phyloP scores from a whole-genome alignment of 192 early-diverging fungal genomes.

The Funneliformis mosseae region DNA sequence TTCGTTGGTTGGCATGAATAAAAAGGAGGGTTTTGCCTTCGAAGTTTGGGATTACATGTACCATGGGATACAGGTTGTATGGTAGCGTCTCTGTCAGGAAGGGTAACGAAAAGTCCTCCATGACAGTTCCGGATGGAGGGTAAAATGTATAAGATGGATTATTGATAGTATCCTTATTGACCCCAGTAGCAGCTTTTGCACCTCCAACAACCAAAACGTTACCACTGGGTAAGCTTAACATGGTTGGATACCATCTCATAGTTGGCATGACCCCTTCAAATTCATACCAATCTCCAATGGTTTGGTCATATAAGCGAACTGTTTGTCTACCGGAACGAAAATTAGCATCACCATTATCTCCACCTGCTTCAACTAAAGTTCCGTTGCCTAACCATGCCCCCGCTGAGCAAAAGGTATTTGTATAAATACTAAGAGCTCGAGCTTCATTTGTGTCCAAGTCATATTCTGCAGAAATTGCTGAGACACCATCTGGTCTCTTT shows the following conservation, averaged over 20 bases:
- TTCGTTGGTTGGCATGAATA: conserved; percentile 44
- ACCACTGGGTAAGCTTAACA: conserved; percentile 43
- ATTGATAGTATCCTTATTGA: conserved; percentile 51
- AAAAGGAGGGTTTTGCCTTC: conserved; percentile 36
- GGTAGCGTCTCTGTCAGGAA: neutral
- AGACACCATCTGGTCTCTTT: neutral
- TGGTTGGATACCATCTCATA: conserved; percentile 57
- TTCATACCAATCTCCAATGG: conserved; percentile 45
- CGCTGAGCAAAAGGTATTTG: conserved; percentile 59
- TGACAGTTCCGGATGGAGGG: conserved; percentile 30
- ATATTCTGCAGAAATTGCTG: conserved; percentile 36
- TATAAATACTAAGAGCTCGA: conserved; percentile 44
- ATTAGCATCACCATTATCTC: conserved; percentile 38
- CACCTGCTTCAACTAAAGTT: conserved; percentile 55
- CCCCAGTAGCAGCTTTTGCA: conserved; percentile 46
- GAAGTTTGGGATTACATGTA: conserved; percentile 42
- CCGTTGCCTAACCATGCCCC: conserved; percentile 56
- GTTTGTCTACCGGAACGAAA: neutral
- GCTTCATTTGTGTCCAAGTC: conserved; percentile 48
- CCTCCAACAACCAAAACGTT: conserved; percentile 59
- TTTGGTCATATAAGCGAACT: neutral
- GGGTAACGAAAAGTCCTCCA: conserved; percentile 9
- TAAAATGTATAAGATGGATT: conserved; percentile 49
- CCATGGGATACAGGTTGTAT: conserved; percentile 41
- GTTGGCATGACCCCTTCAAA: conserved; percentile 36